Percentiles rank a stretch among this genome's conserved stretches.
Evolutionary conservation across 179 eudicot species (phyloP).

Genomic region (Beta corolliflora): DNA sequence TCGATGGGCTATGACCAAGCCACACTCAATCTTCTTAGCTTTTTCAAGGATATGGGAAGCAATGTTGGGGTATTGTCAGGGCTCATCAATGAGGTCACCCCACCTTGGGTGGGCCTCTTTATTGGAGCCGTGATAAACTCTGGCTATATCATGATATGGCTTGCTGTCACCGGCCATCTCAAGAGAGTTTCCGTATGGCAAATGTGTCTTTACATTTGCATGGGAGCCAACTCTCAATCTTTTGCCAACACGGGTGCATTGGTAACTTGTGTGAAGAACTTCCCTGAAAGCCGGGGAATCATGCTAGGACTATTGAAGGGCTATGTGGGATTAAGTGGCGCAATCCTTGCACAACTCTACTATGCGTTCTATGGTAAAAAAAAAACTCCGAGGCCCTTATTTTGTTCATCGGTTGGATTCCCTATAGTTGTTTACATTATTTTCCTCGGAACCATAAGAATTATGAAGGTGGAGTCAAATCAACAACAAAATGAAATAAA

Average conservation of each 20-base stretch:
- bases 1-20: constrained; percentile 30
- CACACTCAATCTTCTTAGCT: constrained; percentile 37
- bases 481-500: constrained; percentile 26
- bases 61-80: constrained; percentile 35
- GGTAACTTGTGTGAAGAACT: constrained; percentile 40
- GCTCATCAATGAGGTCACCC: constrained; percentile 24
- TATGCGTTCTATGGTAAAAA: constrained; percentile 36
- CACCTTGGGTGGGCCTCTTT: constrained; percentile 30
- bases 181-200: constrained; percentile 40
- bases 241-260: constrained; percentile 40
- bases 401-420: constrained; percentile 41
- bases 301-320: constrained; percentile 41
- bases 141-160: constrained; percentile 47
- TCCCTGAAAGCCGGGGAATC: constrained; percentile 36
- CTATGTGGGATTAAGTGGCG: constrained; percentile 44
- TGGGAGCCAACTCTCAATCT: constrained; percentile 39
- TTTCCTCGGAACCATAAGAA: constrained; percentile 27
- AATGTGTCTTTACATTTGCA: constrained; percentile 42
- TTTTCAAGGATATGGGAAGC: constrained; percentile 42
- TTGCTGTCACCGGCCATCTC: constrained; percentile 31
- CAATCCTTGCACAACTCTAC: constrained; percentile 40
- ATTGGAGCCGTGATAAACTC: constrained; percentile 28
- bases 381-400: constrained; percentile 23
- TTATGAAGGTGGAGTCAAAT: constrained; percentile 24
- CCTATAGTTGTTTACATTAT: constrained; percentile 23